These are phyloP conservation scores for Melanomma pulvis-pyrius DNA, from an alignment of 495 filamentous ascomycete species.

Conservation along the genomic window DNA sequence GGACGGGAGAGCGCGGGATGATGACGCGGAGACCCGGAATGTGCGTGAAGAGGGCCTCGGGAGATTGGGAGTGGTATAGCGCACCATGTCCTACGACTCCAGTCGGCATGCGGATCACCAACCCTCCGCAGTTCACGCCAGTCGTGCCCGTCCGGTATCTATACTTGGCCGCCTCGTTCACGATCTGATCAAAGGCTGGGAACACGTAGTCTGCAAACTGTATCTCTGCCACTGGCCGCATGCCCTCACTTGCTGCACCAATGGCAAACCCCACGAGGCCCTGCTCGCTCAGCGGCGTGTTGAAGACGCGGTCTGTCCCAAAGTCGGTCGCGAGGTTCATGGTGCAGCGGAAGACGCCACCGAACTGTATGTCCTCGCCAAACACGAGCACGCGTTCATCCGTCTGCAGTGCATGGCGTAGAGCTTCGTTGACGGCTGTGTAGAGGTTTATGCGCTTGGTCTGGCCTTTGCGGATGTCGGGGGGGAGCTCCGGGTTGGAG, in stretches of 20 bases:
- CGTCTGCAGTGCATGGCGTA: slow-evolving; percentile 76
- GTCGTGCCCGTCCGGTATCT: slow-evolving; percentile 81
- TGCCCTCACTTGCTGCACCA: slow-evolving; percentile 84
- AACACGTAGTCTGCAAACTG: slow-evolving; percentile 99
- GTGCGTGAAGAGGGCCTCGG: slow-evolving; percentile 90
- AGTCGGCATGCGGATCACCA: slow-evolving; percentile 93
- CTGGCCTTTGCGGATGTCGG: slow-evolving; percentile 64
- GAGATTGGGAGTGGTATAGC: slow-evolving; percentile 91
- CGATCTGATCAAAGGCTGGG: slow-evolving; percentile 95
- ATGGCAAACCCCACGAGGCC: slow-evolving; percentile 94
- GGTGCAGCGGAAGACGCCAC: slow-evolving; percentile 93
- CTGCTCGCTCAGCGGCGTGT: slow-evolving; percentile 92
- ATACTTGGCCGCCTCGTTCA: slow-evolving; percentile 95
- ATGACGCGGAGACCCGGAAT: slow-evolving; percentile 88
- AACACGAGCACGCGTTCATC: slow-evolving; percentile 89
- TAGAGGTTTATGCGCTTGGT: slow-evolving; percentile 89
- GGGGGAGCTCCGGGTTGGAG: slow-evolving; percentile 63
- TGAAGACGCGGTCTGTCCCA: slow-evolving; percentile 89
- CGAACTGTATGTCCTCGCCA: slow-evolving; percentile 95
- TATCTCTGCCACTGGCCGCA: slow-evolving; percentile 93
- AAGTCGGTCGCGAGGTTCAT: slow-evolving; percentile 87
- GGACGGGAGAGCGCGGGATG: slow-evolving; percentile 84
- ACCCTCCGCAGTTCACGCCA: slow-evolving; percentile 51
- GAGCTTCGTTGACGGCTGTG: slow-evolving; percentile 87
- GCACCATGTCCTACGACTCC: slow-evolving; percentile 96